phyloP scores from a whole-genome alignment of 345 rosid genomes.

The Carallia brachiata region DNA sequence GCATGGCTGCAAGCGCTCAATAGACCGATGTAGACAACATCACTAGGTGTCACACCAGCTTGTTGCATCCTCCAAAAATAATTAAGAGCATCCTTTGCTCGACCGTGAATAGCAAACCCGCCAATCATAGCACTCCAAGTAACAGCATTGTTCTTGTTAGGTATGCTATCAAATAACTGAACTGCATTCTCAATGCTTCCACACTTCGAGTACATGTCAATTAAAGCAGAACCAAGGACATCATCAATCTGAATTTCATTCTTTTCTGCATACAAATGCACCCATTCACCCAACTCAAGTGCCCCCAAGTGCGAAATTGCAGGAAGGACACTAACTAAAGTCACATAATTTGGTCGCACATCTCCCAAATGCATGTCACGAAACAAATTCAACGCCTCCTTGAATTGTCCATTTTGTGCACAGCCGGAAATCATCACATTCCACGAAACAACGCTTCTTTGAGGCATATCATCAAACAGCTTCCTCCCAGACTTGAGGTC shows the following conservation, averaged over 20 bases:
- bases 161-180: slow-evolving; percentile 50
- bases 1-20: slow-evolving; percentile 68
- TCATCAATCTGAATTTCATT: slow-evolving; percentile 46
- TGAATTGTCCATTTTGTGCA: slow-evolving; percentile 53
- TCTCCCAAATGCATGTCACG: slow-evolving; percentile 46
- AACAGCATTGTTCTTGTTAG: slow-evolving; percentile 40
- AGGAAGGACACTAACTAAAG: slow-evolving; percentile 68
- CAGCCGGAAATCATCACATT: slow-evolving; percentile 70
- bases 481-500: slow-evolving; percentile 40
- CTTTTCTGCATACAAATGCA: slow-evolving; percentile 57
- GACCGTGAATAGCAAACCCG: slow-evolving; percentile 67
- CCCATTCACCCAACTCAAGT: slow-evolving; percentile 62
- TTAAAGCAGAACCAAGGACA: slow-evolving; percentile 65
- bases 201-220: slow-evolving; percentile 77
- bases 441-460: slow-evolving; percentile 56
- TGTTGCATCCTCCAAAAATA: slow-evolving; percentile 47
- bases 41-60: slow-evolving; percentile 40
- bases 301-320: slow-evolving; percentile 56
- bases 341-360: slow-evolving; percentile 49
- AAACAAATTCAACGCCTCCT: slow-evolving; percentile 58
- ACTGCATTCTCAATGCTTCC: slow-evolving; percentile 62
- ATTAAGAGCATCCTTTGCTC: slow-evolving; percentile 50
- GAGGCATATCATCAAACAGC: slow-evolving; percentile 19
- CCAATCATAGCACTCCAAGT: slow-evolving; percentile 68
- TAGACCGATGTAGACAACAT: slow-evolving; percentile 54